phyloP scores from a whole-genome alignment of 2,329 filamentous ascomycete species.

The Neofusicoccum ribis region DNA sequence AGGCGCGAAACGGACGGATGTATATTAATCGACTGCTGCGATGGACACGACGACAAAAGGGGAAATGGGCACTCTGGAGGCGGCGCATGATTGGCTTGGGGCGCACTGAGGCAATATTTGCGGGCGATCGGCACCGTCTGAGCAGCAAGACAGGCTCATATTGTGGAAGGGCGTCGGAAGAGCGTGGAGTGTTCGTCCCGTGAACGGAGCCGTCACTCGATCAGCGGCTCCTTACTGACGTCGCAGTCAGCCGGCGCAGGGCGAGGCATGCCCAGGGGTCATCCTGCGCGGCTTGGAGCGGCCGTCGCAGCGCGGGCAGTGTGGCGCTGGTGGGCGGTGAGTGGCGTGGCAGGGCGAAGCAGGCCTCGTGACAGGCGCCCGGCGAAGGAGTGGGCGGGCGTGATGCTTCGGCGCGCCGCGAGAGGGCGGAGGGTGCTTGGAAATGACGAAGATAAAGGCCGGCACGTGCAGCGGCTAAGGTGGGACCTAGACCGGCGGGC shows the following conservation, averaged over 20 bases:
- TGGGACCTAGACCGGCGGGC: not conserved
- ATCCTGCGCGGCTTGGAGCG: constrained; percentile 7
- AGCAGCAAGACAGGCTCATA: not conserved
- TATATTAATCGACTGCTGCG: not conserved
- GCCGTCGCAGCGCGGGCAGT: not conserved
- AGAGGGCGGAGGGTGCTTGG: not conserved
- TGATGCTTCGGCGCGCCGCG: not conserved
- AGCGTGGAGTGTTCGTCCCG: not conserved
- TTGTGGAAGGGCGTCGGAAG: constrained; percentile 4
- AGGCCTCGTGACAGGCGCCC: constrained; percentile 10
- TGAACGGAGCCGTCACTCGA: not conserved
- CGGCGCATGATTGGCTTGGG: not conserved
- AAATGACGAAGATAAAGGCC: constrained; percentile 17
- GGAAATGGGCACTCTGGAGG: not conserved
- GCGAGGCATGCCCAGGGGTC: constrained; percentile 18
- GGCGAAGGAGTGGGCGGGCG: not conserved
- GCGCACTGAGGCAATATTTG: constrained; percentile 7
- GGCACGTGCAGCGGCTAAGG: constrained; percentile 11
- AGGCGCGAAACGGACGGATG: not conserved
- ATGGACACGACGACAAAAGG: not conserved
- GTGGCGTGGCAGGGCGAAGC: not conserved
- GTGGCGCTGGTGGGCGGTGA: constrained; percentile 9
- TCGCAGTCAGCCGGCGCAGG: constrained; percentile 10
- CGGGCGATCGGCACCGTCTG: not conserved
- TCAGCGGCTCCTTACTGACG: constrained; percentile 12